Conservation (phyloP, 495 filamentous ascomycete species). For the Aspergillus avenaceus region DNA sequence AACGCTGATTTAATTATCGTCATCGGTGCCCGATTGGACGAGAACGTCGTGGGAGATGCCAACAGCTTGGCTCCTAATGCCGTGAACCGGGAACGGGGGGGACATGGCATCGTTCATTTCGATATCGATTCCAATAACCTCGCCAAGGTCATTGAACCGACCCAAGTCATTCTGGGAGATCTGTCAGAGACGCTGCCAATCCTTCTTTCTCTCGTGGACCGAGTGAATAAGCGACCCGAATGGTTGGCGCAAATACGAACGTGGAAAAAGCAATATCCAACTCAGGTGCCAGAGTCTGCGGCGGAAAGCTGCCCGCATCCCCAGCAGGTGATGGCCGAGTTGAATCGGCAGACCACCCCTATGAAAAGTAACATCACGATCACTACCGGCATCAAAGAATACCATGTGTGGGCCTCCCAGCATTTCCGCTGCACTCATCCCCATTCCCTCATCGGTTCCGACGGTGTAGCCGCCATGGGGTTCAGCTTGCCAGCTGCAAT, state of each 20-base stretch:
- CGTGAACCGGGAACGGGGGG: constrained; percentile 12
- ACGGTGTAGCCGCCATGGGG: constrained; percentile 93
- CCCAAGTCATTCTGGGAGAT: constrained; percentile 58
- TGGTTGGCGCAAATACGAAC: constrained; percentile 86
- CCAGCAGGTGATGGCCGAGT: constrained; percentile 44
- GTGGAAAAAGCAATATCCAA: constrained; percentile 86
- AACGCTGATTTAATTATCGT: constrained; percentile 61
- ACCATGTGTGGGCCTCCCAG: constrained; percentile 97
- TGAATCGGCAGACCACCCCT: constrained; percentile 72
- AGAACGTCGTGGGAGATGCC: constrained; percentile 53
- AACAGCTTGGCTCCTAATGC: constrained; percentile 55
- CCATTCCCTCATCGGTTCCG: constrained; percentile 86
- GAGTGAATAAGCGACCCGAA: constrained; percentile 56
- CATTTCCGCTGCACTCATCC: constrained; percentile 91
- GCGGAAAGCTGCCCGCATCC: constrained; percentile 66
- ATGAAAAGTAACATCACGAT: constrained; percentile 72
- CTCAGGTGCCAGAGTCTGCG: constrained; percentile 79
- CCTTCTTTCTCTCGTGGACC: constrained; percentile 66
- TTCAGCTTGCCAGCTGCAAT: constrained; percentile 90
- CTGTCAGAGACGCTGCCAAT: constrained; percentile 62
- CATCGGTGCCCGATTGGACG: constrained; percentile 59
- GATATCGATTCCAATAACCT: constrained; percentile 64
- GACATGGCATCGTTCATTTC: constrained; percentile 57
- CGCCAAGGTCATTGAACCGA: constrained; percentile 62
- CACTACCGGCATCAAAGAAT: constrained; percentile 88